These are phyloP conservation scores for Zygoascus biomembranicola DNA, from an alignment of 805 yeast species.

Conservation along the genomic window DNA sequence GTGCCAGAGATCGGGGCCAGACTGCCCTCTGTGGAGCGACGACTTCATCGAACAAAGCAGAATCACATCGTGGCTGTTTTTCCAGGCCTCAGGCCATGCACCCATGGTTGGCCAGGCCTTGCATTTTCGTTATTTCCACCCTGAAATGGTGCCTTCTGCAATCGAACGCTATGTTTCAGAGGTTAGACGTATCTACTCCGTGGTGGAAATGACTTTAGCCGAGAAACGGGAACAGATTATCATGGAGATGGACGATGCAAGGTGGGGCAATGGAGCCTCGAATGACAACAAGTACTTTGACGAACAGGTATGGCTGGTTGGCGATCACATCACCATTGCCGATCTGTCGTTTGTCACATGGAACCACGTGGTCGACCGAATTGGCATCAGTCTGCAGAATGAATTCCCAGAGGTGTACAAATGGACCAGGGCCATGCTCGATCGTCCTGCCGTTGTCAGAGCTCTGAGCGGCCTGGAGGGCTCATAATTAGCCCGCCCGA, in stretches of 20 bases:
- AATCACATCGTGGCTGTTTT: constrained; percentile 82
- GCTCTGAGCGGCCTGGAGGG: constrained; percentile 58
- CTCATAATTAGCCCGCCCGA: neutral
- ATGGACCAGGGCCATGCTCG: constrained; percentile 94
- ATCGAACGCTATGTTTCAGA: constrained; percentile 87
- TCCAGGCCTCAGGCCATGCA: constrained; percentile 95
- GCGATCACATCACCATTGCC: constrained; percentile 73
- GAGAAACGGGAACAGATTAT: constrained; percentile 84
- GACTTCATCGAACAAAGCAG: constrained; percentile 73
- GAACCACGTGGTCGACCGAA: constrained; percentile 91
- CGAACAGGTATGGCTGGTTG: constrained; percentile 92
- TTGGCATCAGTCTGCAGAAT: constrained; percentile 76
- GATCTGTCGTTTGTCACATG: constrained; percentile 92
- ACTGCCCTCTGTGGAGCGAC: constrained; percentile 72
- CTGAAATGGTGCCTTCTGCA: constrained; percentile 77
- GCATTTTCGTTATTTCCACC: constrained; percentile 86
- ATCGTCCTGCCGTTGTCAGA: constrained; percentile 82
- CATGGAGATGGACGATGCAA: constrained; percentile 71
- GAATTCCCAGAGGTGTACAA: constrained; percentile 88
- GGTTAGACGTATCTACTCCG: constrained; percentile 88
- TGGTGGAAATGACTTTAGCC: constrained; percentile 88
- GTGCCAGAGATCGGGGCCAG: constrained; percentile 52
- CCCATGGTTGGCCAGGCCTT: constrained; percentile 98
- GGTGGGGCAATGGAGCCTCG: constrained; percentile 59
- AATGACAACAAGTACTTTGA: constrained; percentile 82